Evolutionary conservation across 2,329 filamentous ascomycete genomes (phyloP), one percentile per base, ranked within the genome.

Genomic region (Botrytis paeoniae): DNA sequence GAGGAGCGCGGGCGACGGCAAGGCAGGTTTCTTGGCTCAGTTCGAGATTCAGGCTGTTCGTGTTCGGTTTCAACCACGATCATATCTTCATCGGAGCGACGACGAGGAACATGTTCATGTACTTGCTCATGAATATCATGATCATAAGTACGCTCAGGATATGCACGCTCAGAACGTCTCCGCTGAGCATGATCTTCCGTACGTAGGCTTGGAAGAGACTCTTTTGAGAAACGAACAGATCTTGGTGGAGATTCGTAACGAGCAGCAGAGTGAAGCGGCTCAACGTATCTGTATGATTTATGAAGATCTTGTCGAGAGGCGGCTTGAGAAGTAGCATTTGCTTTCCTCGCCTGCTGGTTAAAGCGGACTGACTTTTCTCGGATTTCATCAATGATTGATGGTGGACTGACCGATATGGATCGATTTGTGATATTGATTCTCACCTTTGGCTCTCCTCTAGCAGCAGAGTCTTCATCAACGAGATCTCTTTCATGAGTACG

Each of bases 161-260:
- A 16, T 54, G 48, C 48, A 12, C 65, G 65, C 37, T 69, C 65
- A 22, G 48, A 41, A 18, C 65, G 65, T 69, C 65, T 69, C 18
- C 48, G 48, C 25, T 43, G 65, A 57, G 48, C 48, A 43, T 69
- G n/a, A 20, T 43, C 51, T 51, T 37, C 41, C 16, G n/a, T 69
- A 18, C 37, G 48, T 48, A 69, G 32, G n/a, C 48, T 57, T 57
- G 65, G 65, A 22, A 41, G 35, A 57, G 37, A 41, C 16, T 69
- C 65, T 43, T 29, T 69, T 25, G 65, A 57, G n/a, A 57, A 29
- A 22, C 65, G 65, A 57, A 14, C 12, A 20, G 65, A 57, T 57
- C 37, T 57, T 57, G 65, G 48, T 37, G 32, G 18, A 57, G n/a
- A 41, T 41, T 51, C 37, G 12, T 25, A 16, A 12, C 37, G 54